phyloP scores from a whole-genome alignment of 257 asterid species.

The Nicotiana noctiflora region DNA sequence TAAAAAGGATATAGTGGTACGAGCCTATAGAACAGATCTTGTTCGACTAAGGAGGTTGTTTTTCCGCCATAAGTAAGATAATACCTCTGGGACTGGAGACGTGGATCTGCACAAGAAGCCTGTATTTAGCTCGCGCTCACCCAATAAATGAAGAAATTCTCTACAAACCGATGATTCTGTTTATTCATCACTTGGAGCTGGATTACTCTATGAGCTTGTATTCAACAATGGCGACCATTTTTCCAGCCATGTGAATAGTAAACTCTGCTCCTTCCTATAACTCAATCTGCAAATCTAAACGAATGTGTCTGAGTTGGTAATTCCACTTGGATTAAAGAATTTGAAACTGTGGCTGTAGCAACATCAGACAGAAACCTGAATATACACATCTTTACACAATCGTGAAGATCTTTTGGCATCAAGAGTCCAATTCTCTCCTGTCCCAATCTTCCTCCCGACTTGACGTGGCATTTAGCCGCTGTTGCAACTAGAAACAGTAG shows the following conservation, averaged over 20 bases:
- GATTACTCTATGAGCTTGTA: neutral
- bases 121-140: neutral
- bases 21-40: too few species aligned
- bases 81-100: neutral
- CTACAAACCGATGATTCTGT: neutral
- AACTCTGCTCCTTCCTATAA: neutral
- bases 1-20: too few species aligned
- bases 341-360: neutral
- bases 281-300: neutral
- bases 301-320: neutral
- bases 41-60: neutral
- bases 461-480: constrained; percentile 46
- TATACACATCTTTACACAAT: constrained; percentile 38
- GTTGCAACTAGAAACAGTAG: constrained; percentile 66
- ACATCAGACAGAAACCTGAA: constrained; percentile 25
- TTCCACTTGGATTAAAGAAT: neutral
- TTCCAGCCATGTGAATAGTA: neutral
- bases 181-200: constrained; percentile 4
- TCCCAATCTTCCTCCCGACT: constrained; percentile 57
- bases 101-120: neutral
- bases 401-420: constrained; percentile 23
- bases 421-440: constrained; percentile 50
- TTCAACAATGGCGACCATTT: neutral
- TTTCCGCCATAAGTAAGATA: neutral
- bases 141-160: constrained; percentile 7